A percentile compares a stretch with the other conserved stretches of the same genome.
These are phyloP conservation scores for Fusarium lyarnte DNA, from an alignment of 2,329 filamentous ascomycete species.

Conservation along the genomic window DNA sequence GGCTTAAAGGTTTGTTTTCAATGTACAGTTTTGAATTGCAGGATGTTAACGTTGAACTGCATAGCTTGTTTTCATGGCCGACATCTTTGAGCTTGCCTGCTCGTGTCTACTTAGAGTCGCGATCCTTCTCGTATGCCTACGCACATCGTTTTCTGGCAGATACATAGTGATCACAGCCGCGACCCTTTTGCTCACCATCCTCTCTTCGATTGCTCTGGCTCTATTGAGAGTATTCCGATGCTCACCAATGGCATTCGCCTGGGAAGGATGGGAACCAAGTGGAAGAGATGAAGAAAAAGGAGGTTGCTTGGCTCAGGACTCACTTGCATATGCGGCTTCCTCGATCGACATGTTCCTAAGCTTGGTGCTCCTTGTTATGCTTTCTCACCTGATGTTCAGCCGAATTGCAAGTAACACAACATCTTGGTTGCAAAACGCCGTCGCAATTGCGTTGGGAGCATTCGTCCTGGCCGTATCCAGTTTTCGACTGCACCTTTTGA, in stretches of 20 bases:
- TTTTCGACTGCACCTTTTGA: slow-evolving; percentile 49
- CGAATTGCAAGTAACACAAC: slow-evolving; percentile 51
- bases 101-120: slow-evolving; percentile 53
- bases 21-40: too few relatives aligned
- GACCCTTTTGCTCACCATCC: slow-evolving; percentile 47
- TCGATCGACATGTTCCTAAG: slow-evolving; percentile 59
- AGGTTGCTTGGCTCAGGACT: slow-evolving; percentile 35
- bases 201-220: slow-evolving; percentile 49
- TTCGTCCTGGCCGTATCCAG: slow-evolving; percentile 52
- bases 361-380: slow-evolving; percentile 54
- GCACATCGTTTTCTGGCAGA: slow-evolving; percentile 47
- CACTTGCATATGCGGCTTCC: slow-evolving; percentile 54
- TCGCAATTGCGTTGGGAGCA: slow-evolving; percentile 57
- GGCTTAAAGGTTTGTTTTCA: slow-evolving; percentile 22
- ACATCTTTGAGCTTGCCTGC: slow-evolving; percentile 50
- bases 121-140: slow-evolving; percentile 52
- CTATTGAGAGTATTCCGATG: slow-evolving; percentile 56
- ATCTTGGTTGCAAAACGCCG: slow-evolving; percentile 55
- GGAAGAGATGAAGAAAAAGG: slow-evolving; percentile 1
- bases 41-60: slow-evolving; percentile 9
- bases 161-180: slow-evolving; percentile 49
- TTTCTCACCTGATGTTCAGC: slow-evolving; percentile 52
- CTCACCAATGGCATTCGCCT: slow-evolving; percentile 48
- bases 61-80: slow-evolving; percentile 45
- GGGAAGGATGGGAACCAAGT: slow-evolving; percentile 36